Evolutionary conservation across 2,329 filamentous ascomycete genomes (phyloP).

Genomic region (Pyricularia grisea): DNA sequence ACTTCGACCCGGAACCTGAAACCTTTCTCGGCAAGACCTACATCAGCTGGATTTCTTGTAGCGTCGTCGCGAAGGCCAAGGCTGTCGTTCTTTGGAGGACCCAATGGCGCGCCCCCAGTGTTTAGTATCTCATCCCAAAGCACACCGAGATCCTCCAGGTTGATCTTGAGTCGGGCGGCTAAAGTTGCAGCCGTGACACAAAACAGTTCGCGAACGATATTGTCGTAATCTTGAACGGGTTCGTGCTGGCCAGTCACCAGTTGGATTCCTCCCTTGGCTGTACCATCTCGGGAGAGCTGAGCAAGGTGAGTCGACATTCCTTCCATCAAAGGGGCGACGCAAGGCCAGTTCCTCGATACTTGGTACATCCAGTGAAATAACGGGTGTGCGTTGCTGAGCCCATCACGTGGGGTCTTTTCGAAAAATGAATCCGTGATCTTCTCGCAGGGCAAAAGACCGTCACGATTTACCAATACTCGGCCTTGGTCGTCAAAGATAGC

Average conservation of each 20-base stretch:
- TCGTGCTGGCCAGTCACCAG: slow-evolving; percentile 45
- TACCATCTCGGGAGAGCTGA: slow-evolving; percentile 30
- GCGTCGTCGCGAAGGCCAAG: not conserved
- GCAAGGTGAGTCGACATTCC: slow-evolving; percentile 66
- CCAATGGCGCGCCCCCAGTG: slow-evolving; percentile 36
- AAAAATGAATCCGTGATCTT: slow-evolving; percentile 74
- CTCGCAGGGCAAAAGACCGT: slow-evolving; percentile 59
- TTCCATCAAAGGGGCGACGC: slow-evolving; percentile 57
- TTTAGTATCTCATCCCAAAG: slow-evolving; percentile 69
- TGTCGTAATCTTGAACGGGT: slow-evolving; percentile 59
- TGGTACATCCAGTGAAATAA: slow-evolving; percentile 85
- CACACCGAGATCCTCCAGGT: slow-evolving; percentile 54
- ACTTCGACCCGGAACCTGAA: slow-evolving; percentile 7
- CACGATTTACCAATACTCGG: slow-evolving; percentile 57
- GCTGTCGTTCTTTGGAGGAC: not conserved
- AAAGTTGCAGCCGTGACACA: slow-evolving; percentile 71
- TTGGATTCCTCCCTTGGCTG: slow-evolving; percentile 24
- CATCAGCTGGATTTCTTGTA: slow-evolving; percentile 7
- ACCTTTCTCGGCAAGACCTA: slow-evolving; percentile 32
- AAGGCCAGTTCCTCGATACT: slow-evolving; percentile 68
- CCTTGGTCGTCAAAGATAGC: slow-evolving; percentile 60
- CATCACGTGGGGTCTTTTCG: slow-evolving; percentile 53
- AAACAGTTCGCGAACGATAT: slow-evolving; percentile 74
- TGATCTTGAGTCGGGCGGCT: slow-evolving; percentile 54
- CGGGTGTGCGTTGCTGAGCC: slow-evolving; percentile 66